These are phyloP conservation scores for Amborella trichopoda DNA, from an alignment of 164 flowering plant genomes.

Conservation along the genomic window DNA sequence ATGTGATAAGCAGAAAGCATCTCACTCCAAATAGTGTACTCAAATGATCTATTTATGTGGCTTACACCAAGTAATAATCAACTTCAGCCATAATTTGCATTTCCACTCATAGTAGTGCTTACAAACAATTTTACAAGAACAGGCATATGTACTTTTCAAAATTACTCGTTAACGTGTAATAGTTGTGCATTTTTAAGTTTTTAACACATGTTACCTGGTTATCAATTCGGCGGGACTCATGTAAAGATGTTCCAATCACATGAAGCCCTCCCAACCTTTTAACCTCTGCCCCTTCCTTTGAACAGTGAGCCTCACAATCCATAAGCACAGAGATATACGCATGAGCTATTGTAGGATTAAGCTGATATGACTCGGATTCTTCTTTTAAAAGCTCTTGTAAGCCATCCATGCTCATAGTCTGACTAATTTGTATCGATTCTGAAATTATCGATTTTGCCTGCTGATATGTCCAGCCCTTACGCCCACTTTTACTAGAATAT, in stretches of 20 bases:
- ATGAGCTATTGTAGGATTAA: slow-evolving; percentile 69
- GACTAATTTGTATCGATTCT: slow-evolving; percentile 69
- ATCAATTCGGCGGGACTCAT: slow-evolving; percentile 96
- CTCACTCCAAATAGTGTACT: no score
- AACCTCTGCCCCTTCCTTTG: slow-evolving; percentile 75
- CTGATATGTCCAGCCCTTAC: slow-evolving; percentile 52
- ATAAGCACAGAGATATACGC: slow-evolving; percentile 61
- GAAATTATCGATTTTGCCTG: slow-evolving; percentile 62
- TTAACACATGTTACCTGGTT: slow-evolving; percentile 54
- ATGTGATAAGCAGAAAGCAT: no score
- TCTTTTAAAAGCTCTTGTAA: slow-evolving; percentile 52
- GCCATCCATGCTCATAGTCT: slow-evolving; percentile 40
- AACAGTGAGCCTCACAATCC: slow-evolving; percentile 79
- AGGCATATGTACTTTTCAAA: no score
- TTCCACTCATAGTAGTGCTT: no score
- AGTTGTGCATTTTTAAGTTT: no score
- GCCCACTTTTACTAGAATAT: slow-evolving; percentile 65
- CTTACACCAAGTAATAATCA: no score
- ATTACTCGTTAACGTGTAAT: no score
- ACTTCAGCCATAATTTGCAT: no score
- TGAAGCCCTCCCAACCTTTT: slow-evolving; percentile 95
- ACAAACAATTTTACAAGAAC: no score
- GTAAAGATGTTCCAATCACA: slow-evolving; percentile 95
- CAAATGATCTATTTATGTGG: no score
- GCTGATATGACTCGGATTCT: slow-evolving; percentile 67